Percentiles rank a stretch among this genome's conserved stretches.
Evolutionary conservation across 1,284 basidiomycete species (phyloP).

Genomic region (Sphaerobolus stellatus): DNA sequence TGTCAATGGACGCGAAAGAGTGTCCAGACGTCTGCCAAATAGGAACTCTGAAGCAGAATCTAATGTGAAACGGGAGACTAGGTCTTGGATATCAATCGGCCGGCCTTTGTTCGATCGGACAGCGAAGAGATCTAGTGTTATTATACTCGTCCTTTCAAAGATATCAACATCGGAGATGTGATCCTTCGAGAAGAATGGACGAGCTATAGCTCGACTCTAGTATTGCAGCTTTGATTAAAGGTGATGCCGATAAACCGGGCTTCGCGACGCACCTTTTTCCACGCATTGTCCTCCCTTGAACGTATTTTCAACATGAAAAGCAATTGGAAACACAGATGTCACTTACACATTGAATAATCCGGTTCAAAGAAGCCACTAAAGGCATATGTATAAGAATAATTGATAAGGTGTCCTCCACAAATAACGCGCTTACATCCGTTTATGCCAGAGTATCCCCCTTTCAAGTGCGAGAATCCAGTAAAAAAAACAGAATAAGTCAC

Average conservation of each 20-base stretch:
- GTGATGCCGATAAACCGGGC: background rate
- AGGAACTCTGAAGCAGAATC: conserved; percentile 71
- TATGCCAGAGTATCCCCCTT: conserved; percentile 60
- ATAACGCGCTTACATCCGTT: conserved; percentile 50
- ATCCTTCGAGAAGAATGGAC: conserved; percentile 72
- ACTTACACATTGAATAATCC: conserved; percentile 70
- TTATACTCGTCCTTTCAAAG: conserved; percentile 55
- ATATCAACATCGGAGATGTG: conserved; percentile 67
- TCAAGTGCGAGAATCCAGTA: conserved; percentile 64
- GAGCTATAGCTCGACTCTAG: conserved; percentile 63
- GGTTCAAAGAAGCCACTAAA: conserved; percentile 65
- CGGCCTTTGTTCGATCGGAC: conserved; percentile 25
- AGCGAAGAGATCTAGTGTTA: conserved; percentile 44
- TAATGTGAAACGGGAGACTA: conserved; percentile 66
- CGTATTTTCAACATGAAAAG: background rate
- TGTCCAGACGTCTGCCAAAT: conserved; percentile 62
- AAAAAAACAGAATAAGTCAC: conserved; percentile 64
- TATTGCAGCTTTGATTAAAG: conserved; percentile 1
- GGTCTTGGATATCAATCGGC: conserved; percentile 63
- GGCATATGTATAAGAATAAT: conserved; percentile 26
- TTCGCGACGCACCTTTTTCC: conserved; percentile 48
- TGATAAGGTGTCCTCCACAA: background rate
- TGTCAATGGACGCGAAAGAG: conserved; percentile 55
- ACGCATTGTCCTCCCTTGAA: conserved; percentile 20
- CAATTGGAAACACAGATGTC: background rate